phyloP scores from a whole-genome alignment of 306 rosid species.

The Vigna reflexopilosa region DNA sequence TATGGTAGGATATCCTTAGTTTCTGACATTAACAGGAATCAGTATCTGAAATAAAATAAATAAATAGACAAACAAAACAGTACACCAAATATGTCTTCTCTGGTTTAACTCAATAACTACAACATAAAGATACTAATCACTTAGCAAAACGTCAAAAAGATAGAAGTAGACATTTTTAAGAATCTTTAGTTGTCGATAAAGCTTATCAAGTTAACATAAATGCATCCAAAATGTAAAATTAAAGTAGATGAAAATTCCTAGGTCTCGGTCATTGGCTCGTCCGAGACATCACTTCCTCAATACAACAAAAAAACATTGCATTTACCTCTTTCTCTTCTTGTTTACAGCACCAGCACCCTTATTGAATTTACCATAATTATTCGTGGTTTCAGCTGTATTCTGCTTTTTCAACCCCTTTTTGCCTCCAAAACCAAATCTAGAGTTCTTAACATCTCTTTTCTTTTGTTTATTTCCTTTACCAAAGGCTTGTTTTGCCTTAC shows the following conservation, averaged over 20 bases:
- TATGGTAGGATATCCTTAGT: background rate
- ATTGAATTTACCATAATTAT: conserved; percentile 55
- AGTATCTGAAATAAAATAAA: background rate
- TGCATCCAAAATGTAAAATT: conserved; percentile 2
- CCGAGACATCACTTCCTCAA: background rate
- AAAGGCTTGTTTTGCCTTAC: conserved; percentile 59
- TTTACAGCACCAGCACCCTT: conserved; percentile 50
- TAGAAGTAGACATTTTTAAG: background rate
- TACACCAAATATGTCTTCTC: background rate
- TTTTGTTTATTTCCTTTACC: conserved; percentile 57
- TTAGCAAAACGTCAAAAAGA: conserved; percentile 20
- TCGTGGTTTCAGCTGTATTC: conserved; percentile 71
- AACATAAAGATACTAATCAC: conserved; percentile 19
- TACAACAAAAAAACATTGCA: background rate
- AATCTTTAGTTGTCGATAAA: conserved; percentile 23
- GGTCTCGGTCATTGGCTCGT: background rate
- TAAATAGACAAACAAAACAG: background rate
- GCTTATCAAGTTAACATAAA: conserved; percentile 18
- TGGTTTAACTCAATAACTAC: conserved; percentile 20
- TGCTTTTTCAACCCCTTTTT: conserved; percentile 73
- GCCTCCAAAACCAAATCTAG: conserved; percentile 89
- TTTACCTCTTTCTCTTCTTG: conserved; percentile 71
- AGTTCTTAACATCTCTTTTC: conserved; percentile 65
- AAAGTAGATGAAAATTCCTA: conserved; percentile 20
- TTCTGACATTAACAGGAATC: background rate